Percentiles rank a stretch among this genome's conserved stretches.
phyloP scores from a whole-genome alignment of 176 grass and related monocot species.

The Aegilops longissima region DNA sequence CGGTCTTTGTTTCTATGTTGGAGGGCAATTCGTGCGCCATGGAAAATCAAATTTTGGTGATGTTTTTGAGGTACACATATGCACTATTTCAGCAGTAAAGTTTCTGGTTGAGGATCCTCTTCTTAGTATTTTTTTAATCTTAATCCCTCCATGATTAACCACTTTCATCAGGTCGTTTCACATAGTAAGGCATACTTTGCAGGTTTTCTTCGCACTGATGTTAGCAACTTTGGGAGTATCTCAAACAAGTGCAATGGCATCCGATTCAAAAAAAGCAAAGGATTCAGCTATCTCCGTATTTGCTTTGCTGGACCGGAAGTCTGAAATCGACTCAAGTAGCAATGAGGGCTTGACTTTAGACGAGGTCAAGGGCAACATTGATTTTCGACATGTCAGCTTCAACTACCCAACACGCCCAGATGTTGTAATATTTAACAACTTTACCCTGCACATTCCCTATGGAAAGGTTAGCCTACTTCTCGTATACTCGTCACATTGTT shows the following conservation, averaged over 20 bases:
- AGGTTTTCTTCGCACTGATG: constrained; percentile 69
- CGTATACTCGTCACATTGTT: neutral
- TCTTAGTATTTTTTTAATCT: neutral
- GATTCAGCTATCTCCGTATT: constrained; percentile 64
- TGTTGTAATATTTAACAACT: constrained; percentile 54
- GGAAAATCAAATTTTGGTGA: constrained; percentile 41
- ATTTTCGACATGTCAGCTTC: constrained; percentile 58
- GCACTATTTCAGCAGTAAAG: neutral
- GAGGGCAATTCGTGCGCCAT: constrained; percentile 50
- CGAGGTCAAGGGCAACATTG: constrained; percentile 59
- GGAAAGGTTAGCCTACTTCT: constrained; percentile 50
- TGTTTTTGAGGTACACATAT: constrained; percentile 56
- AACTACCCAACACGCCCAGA: constrained; percentile 63
- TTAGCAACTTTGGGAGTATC: constrained; percentile 54
- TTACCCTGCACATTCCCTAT: constrained; percentile 46
- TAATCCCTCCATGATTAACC: neutral
- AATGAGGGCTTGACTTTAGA: constrained; percentile 47
- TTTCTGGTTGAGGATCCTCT: neutral
- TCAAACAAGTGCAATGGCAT: constrained; percentile 63
- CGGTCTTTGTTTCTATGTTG: constrained; percentile 66
- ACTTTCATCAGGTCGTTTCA: neutral
- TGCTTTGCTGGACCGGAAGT: constrained; percentile 57
- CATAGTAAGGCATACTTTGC: neutral
- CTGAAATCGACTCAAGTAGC: constrained; percentile 51
- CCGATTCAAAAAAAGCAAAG: constrained; percentile 62